phyloP scores from a whole-genome alignment of 441 rosid genomes.

The Erodium texanum region DNA sequence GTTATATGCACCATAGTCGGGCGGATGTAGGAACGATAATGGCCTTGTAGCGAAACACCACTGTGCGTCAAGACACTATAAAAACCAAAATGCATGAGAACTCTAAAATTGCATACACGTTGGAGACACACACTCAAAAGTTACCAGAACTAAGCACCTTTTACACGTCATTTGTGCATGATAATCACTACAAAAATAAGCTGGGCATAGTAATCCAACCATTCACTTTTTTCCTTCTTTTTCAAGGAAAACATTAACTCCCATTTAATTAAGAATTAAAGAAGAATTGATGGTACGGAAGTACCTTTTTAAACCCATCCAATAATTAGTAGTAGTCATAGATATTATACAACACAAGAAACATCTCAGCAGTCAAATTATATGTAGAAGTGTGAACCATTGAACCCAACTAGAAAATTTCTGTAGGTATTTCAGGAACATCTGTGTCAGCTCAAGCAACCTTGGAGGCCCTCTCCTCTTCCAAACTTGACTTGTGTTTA shows the following conservation, averaged over 20 bases:
- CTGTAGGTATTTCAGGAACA: too few species aligned
- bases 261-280: not conserved
- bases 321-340: not conserved
- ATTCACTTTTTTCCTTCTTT: not conserved
- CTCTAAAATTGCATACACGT: not conserved
- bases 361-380: not conserved
- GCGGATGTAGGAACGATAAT: slow-evolving; percentile 79
- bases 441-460: too few species aligned
- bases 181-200: not conserved
- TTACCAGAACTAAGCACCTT: not conserved
- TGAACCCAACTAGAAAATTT: not conserved
- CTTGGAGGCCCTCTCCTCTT: too few species aligned
- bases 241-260: not conserved
- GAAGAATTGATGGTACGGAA: not conserved
- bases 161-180: not conserved
- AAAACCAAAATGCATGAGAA: slow-evolving; percentile 14
- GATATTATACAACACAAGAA: not conserved
- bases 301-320: not conserved
- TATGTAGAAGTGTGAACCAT: not conserved
- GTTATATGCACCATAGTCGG: slow-evolving; percentile 37
- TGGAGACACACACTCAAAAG: not conserved
- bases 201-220: too few species aligned
- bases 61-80: slow-evolving; percentile 72
- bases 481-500: too few species aligned
- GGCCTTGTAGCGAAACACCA: slow-evolving; percentile 81